phyloP scores from a whole-genome alignment of 1,284 basidiomycete genomes.

The Meripilus lineatus region DNA sequence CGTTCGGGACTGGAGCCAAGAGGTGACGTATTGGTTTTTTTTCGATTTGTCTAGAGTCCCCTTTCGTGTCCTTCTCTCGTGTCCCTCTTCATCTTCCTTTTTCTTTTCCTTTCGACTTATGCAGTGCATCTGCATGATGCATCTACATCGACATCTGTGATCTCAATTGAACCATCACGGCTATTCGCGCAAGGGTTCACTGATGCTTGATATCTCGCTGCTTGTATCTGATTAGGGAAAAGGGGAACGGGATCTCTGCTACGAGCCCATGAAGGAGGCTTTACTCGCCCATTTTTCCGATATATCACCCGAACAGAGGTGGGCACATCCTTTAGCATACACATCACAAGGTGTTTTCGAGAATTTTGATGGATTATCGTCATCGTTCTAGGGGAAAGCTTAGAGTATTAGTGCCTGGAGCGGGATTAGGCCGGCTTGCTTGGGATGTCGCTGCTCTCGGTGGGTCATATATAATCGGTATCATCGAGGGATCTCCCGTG shows the following conservation, averaged over 20 bases:
- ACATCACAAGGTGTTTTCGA: neutral
- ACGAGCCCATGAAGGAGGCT: slow-evolving; percentile 75
- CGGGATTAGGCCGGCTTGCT: slow-evolving; percentile 81
- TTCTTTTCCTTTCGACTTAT: no score
- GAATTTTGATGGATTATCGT: no score
- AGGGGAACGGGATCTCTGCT: slow-evolving; percentile 72
- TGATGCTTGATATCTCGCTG: no score
- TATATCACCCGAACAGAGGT: slow-evolving; percentile 52
- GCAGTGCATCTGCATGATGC: no score
- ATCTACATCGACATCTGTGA: no score
- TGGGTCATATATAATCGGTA: slow-evolving; percentile 25
- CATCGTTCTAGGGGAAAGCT: slow-evolving; percentile 52
- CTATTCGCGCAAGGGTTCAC: no score
- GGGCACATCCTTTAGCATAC: slow-evolving; percentile 6
- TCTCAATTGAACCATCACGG: no score
- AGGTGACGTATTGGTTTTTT: slow-evolving; percentile 27
- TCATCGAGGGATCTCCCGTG: neutral
- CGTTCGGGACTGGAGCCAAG: slow-evolving; percentile 85
- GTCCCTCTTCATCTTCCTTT: no score
- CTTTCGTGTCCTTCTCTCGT: no score
- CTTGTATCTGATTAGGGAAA: slow-evolving; percentile 50
- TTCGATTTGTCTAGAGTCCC: neutral
- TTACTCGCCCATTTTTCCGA: slow-evolving; percentile 57
- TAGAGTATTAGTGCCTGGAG: slow-evolving; percentile 83
- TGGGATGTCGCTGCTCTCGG: slow-evolving; percentile 83